phyloP scores from a whole-genome alignment of 306 rosid species.

The Myrica gale region DNA sequence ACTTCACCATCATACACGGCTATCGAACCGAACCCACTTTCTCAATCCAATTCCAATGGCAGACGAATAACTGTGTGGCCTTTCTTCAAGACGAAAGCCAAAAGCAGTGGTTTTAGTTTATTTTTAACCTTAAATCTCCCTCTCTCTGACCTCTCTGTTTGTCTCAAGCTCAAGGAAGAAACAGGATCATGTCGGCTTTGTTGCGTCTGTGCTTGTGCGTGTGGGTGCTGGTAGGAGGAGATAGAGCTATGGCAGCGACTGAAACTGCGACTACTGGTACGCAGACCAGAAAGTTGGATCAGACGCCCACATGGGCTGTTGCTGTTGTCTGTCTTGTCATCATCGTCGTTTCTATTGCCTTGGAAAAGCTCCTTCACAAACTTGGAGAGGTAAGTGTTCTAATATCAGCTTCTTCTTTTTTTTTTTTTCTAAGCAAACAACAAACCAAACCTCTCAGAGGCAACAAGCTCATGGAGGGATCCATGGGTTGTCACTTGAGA shows the following conservation, averaged over 20 bases:
- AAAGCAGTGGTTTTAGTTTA: too few species aligned
- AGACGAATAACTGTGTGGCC: neutral
- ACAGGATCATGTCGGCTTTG: neutral
- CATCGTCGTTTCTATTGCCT: slow-evolving; percentile 61
- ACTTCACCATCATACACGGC: too few species aligned
- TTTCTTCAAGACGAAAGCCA: neutral
- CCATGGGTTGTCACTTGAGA: too few species aligned
- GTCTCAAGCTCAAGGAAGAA: slow-evolving; percentile 8
- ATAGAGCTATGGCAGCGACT: slow-evolving; percentile 49
- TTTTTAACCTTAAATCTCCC: neutral
- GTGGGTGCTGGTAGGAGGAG: slow-evolving; percentile 22
- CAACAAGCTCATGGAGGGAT: too few species aligned
- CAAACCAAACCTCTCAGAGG: too few species aligned
- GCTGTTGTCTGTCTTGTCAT: slow-evolving; percentile 75
- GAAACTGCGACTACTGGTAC: slow-evolving; percentile 13
- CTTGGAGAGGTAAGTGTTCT: slow-evolving; percentile 47
- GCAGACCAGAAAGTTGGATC: slow-evolving; percentile 56
- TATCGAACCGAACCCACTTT: too few species aligned
- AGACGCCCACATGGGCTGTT: slow-evolving; percentile 94
- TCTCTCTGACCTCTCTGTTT: neutral
- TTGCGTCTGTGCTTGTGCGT: slow-evolving; percentile 14
- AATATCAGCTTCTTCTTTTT: too few species aligned
- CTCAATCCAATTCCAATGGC: too few species aligned
- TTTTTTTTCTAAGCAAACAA: too few species aligned
- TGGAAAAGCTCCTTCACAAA: slow-evolving; percentile 65